Conservation (phyloP, 768 basidiomycete genomes). For the Boletales sp. region DNA sequence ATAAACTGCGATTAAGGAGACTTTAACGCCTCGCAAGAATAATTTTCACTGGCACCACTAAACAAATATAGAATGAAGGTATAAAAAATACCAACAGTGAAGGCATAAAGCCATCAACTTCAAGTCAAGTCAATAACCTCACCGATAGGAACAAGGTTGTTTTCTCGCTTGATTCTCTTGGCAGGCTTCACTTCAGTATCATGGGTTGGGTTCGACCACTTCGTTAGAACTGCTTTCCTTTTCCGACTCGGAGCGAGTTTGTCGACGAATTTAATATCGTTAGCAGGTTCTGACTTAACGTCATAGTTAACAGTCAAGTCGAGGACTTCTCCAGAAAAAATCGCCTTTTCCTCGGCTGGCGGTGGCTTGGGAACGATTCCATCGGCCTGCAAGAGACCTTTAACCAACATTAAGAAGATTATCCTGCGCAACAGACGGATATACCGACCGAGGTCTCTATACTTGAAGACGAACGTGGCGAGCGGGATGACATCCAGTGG, state of each 20-base stretch:
- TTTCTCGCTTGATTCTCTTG: constrained; percentile 29
- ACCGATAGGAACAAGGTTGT: constrained; percentile 5
- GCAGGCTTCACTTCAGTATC: constrained; percentile 5
- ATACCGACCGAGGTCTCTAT: constrained; percentile 25
- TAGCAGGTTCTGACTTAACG: constrained; percentile 8
- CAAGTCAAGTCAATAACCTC: constrained; percentile 32
- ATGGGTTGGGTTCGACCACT: constrained; percentile 1
- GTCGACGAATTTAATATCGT: constrained; percentile 5
- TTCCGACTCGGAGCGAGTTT: neutral
- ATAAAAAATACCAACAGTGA: neutral
- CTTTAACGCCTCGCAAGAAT: neutral
- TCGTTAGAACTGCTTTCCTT: neutral
- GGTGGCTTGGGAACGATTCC: constrained; percentile 21
- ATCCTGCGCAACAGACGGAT: neutral
- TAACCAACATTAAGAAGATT: neutral
- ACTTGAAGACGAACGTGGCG: constrained; percentile 27
- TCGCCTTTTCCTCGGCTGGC: neutral
- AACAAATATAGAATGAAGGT: no score
- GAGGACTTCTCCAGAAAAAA: constrained; percentile 12
- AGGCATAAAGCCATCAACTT: no score
- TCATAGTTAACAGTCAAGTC: constrained; percentile 17
- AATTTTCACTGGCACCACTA: neutral
- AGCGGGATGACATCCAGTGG: constrained; percentile 19
- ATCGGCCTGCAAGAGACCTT: constrained; percentile 27
- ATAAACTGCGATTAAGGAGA: no score